Conservation (phyloP, 1,139 yeast genomes). For the Kurtzmaniella quercitrusa region DNA sequence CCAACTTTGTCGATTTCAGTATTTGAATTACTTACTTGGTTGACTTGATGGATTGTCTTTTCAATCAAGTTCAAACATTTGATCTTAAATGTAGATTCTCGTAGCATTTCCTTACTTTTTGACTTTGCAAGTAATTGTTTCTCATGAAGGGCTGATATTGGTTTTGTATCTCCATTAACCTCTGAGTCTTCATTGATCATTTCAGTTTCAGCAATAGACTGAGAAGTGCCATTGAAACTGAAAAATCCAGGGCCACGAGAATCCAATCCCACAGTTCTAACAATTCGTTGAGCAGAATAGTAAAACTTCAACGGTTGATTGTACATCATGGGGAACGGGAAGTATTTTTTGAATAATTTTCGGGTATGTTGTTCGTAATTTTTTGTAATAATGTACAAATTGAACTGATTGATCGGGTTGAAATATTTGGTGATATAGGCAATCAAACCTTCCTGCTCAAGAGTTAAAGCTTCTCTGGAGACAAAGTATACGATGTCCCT, state of each 20-base stretch:
- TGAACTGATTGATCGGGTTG: constrained; percentile 54
- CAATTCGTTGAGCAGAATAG: constrained; percentile 45
- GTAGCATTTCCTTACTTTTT: constrained; percentile 35
- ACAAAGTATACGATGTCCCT: constrained; percentile 35
- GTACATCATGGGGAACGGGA: constrained; percentile 87
- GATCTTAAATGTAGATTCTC: constrained; percentile 50
- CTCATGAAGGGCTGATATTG: constrained; percentile 51
- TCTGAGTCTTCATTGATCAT: constrained; percentile 21
- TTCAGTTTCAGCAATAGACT: constrained; percentile 24
- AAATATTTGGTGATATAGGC: constrained; percentile 37
- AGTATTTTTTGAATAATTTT: constrained; percentile 49
- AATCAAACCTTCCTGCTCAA: constrained; percentile 12
- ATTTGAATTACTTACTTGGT: neutral
- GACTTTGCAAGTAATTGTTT: constrained; percentile 41
- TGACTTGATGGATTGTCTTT: constrained; percentile 18
- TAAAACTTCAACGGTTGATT: constrained; percentile 61
- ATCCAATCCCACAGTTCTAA: constrained; percentile 34
- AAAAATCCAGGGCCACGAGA: constrained; percentile 28
- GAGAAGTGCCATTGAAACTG: constrained; percentile 12
- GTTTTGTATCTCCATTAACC: constrained; percentile 25
- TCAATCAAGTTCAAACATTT: constrained; percentile 44
- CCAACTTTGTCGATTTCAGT: constrained; percentile 7
- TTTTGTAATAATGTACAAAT: constrained; percentile 51
- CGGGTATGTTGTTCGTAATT: constrained; percentile 68
- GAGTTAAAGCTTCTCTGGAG: constrained; percentile 6